Conservation (phyloP, 345 rosid genomes). For the Ceriops tagal region DNA sequence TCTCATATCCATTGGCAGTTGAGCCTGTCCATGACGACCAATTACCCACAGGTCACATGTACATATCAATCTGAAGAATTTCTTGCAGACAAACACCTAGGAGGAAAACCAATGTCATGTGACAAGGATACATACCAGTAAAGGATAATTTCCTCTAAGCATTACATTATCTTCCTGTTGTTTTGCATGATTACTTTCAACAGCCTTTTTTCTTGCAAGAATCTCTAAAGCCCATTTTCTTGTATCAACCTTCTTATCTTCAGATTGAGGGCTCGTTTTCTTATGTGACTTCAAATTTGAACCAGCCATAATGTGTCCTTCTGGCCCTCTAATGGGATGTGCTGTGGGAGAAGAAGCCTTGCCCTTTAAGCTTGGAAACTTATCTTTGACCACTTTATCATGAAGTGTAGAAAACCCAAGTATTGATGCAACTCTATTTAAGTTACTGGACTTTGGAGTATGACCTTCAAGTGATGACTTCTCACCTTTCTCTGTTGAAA, state of each 20-base stretch:
- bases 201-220: conserved; percentile 86
- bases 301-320: conserved; percentile 25
- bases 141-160: conserved; percentile 76
- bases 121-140: conserved; percentile 51
- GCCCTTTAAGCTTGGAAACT: conserved; percentile 38
- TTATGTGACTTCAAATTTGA: conserved; percentile 32
- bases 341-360: conserved; percentile 33
- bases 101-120: not conserved
- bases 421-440: conserved; percentile 37
- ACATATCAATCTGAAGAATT: conserved; percentile 15
- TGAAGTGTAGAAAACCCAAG: conserved; percentile 28
- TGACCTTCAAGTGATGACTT: conserved; percentile 29
- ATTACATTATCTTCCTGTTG: conserved; percentile 53
- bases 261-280: conserved; percentile 37
- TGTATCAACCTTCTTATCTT: conserved; percentile 70
- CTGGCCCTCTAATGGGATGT: conserved; percentile 29
- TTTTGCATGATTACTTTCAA: conserved; percentile 44
- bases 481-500: conserved; percentile 31
- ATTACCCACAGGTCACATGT: conserved; percentile 5
- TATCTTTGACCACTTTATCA: conserved; percentile 42
- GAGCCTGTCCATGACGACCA: conserved; percentile 62
- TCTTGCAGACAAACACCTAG: conserved; percentile 8
- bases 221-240: conserved; percentile 92
- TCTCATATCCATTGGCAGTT: conserved; percentile 79
- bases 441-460: conserved; percentile 35